Evolutionary conservation across 1,139 yeast species (phyloP), one percentile per base, ranked within the genome.

Genomic region (Chernovozyma aurita): DNA sequence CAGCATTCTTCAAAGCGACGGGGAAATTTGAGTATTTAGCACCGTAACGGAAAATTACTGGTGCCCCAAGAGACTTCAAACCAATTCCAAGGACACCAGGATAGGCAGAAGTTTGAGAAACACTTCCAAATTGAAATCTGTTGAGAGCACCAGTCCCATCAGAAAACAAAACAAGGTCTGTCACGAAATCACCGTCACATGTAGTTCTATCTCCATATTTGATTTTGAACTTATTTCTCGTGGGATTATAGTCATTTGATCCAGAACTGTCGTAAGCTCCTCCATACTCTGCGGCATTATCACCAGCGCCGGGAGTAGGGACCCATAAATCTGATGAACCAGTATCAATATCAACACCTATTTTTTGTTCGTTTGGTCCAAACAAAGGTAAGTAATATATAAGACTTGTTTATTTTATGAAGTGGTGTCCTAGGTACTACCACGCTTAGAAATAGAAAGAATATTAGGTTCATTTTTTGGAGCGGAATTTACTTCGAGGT

Each of bases 171-270:
- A 70, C 56, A 20, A 43, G 46, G 42, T 67, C 76, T 25, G 52
- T 49, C 29, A n/a, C n/a, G n/a, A n/a, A n/a, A n/a, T n/a, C n/a
- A n/a, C 86, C 86, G 11, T 50, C 47, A 2, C 83, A 50, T 13
- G 53, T 49, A 47, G 40, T 30, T 1, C 36, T 35, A 28, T 44
- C 50, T 2, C 35, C 46, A 30, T 48, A 49, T 2, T 4, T 4
- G 17, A 39, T 43, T 4, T 17, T 20, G 13, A 47, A 43, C 1
- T 15, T 6, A 8, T 27, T 12, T 16, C 21, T 24, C 2, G 30
- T 5, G 17, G 38, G 32, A n/a, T 29, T 24, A 12, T 32, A 16
- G 43, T 36, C 21, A 38, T n/a, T 32, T 12, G 52, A 46, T 16
- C 17, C 22, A 5, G 31, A 14, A 11, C 43, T 34, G 27, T 42